Percentiles rank a stretch among this genome's conserved stretches.
These are phyloP conservation scores for Solanum hybrid DNA, from an alignment of 305 asterid genomes.

Conservation along the genomic window DNA sequence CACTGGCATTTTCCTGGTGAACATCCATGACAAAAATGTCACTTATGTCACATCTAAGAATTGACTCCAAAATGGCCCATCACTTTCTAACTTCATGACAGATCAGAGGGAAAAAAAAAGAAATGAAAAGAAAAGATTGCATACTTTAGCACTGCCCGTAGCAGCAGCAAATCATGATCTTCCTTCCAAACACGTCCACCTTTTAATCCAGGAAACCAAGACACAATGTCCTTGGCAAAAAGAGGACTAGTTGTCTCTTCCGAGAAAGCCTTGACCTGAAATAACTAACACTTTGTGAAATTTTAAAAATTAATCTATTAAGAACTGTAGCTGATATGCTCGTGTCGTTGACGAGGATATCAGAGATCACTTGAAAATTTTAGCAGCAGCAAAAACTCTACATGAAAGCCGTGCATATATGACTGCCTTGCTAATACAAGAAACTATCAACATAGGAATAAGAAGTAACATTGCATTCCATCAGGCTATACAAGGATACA, in stretches of 20 bases:
- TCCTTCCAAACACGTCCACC: conserved; percentile 92
- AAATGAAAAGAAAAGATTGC: neutral
- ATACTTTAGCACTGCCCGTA: conserved; percentile 87
- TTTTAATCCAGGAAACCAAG: conserved; percentile 70
- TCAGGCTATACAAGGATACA: neutral
- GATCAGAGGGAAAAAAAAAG: neutral
- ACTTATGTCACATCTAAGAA: neutral
- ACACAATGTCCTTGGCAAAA: conserved; percentile 59
- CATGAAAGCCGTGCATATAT: neutral
- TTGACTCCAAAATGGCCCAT: neutral
- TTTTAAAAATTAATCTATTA: neutral
- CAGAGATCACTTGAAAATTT: neutral
- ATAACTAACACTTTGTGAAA: neutral
- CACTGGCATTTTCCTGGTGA: neutral
- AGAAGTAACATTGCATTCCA: neutral
- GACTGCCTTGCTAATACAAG: neutral
- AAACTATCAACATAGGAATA: neutral
- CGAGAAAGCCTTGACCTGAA: conserved; percentile 57
- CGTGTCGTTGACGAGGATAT: neutral
- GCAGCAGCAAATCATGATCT: conserved; percentile 67
- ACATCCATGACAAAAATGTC: neutral
- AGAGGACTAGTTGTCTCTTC: conserved; percentile 35
- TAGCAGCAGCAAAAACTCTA: neutral
- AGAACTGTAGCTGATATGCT: neutral
- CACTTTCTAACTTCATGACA: neutral